Percentiles rank a stretch among this genome's conserved stretches.
Evolutionary conservation across 1,284 basidiomycete genomes (phyloP).

Genomic region (Ceratobasidium sp.): DNA sequence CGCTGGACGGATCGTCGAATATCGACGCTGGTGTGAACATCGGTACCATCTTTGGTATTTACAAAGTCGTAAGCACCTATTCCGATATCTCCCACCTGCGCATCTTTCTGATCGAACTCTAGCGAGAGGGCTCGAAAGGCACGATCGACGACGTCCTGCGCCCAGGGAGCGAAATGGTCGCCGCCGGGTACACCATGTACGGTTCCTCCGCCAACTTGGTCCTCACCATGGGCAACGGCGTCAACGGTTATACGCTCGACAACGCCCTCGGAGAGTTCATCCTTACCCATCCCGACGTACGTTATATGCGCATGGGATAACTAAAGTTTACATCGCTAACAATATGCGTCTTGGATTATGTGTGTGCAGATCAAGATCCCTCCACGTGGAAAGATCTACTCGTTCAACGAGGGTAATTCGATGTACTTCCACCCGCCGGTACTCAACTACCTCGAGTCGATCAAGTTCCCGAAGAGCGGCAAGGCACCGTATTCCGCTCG

Average conservation of each 20-base stretch:
- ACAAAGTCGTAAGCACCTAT: slow-evolving; percentile 75
- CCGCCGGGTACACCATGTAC: slow-evolving; percentile 98
- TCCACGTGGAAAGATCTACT: slow-evolving; percentile 97
- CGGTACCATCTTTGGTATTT: slow-evolving; percentile 99
- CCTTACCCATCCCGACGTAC: slow-evolving; percentile 94
- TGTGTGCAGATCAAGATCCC: slow-evolving; percentile 87
- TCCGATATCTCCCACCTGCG: slow-evolving; percentile 54
- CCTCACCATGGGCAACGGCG: slow-evolving; percentile 94
- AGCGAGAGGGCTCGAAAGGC: slow-evolving; percentile 84
- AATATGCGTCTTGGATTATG: not conserved
- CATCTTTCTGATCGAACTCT: slow-evolving; percentile 44
- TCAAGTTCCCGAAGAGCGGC: slow-evolving; percentile 88
- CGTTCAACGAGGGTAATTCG: slow-evolving; percentile 99
- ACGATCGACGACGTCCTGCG: slow-evolving; percentile 89
- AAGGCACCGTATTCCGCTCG: slow-evolving; percentile 90
- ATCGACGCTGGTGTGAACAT: slow-evolving; percentile 99
- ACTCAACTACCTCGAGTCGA: slow-evolving; percentile 89
- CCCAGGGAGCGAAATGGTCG: slow-evolving; percentile 97
- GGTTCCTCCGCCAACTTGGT: slow-evolving; percentile 98
- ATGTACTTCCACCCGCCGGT: slow-evolving; percentile 94
- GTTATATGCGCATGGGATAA: slow-evolving; percentile 52
- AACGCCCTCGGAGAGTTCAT: slow-evolving; percentile 98
- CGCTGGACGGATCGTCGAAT: slow-evolving; percentile 97
- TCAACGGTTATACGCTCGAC: slow-evolving; percentile 99
- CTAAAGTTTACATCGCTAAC: not conserved